Base-by-base conservation (phyloP, 129 eudicot genomes). In the Heracleum sosnowskyi region DNA sequence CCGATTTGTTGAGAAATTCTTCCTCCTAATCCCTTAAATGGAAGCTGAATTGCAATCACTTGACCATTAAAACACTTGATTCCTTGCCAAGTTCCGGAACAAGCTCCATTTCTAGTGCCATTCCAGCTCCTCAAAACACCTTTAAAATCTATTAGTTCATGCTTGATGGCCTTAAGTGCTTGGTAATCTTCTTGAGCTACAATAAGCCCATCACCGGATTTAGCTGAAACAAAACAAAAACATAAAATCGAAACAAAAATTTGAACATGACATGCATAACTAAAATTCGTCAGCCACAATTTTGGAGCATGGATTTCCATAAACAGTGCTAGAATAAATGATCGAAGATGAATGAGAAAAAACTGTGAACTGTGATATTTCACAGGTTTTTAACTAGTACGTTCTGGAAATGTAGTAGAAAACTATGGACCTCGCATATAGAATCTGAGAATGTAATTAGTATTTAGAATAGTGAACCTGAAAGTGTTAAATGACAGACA, bases 61-160 rank as follows among this genome's bases (percentile, higher is more conserved):
- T 85, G 86, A 0, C 95, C 97, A 24, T 86, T 78, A 34, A 81
- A 86, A 81, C 97, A 96, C 85, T 86, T 96, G 84, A 96, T 87
- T 33, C 99, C 99, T 0, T 78, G 71, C 99, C 99, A 96, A 1
- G 83, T 81, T 39, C 97, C 98, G 1, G 93, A 86, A 42, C 99
- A 96, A 53, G 88, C 96, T 39, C 86, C 95, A 69, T 4, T 2
- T 24, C 76, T 74, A 49, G 79, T 87, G 74, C 73, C 85, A 62
- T 90, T 92, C 99, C 99, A 96, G 81, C 91, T 90, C 11, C 82
- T 64, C 72, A 96, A 71, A 11, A 85, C 77, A 2, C 92, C 90
- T 73, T 81, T 72, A 18, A 62, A 55, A 68, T 90, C 97, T 11
- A 85, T 77, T 0, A 92, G 64, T 15, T 88, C 97, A 18, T 86